Evolutionary conservation across 352 stramenopile genomes (phyloP), one percentile per base, ranked within the genome.

Genomic region (Blastocystis sp.): DNA sequence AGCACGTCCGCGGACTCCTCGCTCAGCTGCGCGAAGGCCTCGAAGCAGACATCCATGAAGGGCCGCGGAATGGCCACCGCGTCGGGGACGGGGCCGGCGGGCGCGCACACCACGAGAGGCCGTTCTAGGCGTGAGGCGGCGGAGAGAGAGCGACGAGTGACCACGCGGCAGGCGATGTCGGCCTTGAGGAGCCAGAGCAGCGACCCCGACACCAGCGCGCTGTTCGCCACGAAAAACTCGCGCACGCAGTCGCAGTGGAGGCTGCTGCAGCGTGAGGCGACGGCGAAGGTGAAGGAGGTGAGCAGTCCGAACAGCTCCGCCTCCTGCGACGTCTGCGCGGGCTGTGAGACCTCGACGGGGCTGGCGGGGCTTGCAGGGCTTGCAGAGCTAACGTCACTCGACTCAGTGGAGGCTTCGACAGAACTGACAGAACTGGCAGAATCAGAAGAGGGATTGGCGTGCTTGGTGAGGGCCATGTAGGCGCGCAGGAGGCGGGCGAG

Each of bases 111-210:
- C n/a, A 76, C 54, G 1, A 76, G 38, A 19, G 66, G 66, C 42
- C 40, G 28, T 3, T 76, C 66, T 42, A 76, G 3, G 7, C 42
- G 24, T 76, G 24, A 76, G 64, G 21, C 3, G n/a, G 14, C 2
- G 21, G 24, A 4, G 10, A 60, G 52, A 57, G 28, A 57, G 19
- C 9, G 24, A 76, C 66, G 21, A 40, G 52, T 76, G 48, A 76
- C 54, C 34, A 17, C n/a, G 28, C 66, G 42, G 40, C 66, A 76
- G 42, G 24, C 54, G 48, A 76, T 76, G 21, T 76, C 66, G 28
- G 34, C 42, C n/a, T 45, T 40, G 48, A 76, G 66, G 54, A 76
- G 42, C 42, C 66, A 45, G 1, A 76, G 66, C 11, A 76, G 66
- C 42, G 66, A 76, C n/a, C 54, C 66, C n/a, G 34, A 76, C 42